phyloP scores from a whole-genome alignment of 1,284 basidiomycete genomes.

The Ganoderma lingzhi region DNA sequence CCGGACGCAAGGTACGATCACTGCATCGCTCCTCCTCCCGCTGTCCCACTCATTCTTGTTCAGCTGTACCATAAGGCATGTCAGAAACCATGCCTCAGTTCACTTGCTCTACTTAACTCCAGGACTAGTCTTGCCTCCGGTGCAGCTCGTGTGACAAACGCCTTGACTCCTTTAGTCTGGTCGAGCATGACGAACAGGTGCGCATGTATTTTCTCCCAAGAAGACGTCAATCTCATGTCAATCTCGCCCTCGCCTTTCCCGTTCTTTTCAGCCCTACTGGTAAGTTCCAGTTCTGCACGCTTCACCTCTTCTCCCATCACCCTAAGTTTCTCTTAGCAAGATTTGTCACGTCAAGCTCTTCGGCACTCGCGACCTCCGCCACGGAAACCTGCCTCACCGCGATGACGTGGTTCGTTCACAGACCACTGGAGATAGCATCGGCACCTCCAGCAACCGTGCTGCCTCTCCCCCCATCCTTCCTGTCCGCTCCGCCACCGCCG shows the following conservation, averaged over 20 bases:
- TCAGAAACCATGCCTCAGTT: not conserved
- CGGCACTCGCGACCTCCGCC: conserved; percentile 75
- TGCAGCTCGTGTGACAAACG: conserved; percentile 77
- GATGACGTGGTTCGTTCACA: conserved; percentile 39
- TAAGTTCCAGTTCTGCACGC: conserved; percentile 40
- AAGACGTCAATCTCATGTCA: not conserved
- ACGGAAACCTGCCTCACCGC: conserved; percentile 72
- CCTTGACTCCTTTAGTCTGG: conserved; percentile 73
- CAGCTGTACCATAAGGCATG: conserved; percentile 81
- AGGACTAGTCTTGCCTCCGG: conserved; percentile 69
- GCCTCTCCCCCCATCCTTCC: conserved; percentile 30
- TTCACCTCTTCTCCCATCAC: not conserved
- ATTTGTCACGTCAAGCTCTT: conserved; percentile 77
- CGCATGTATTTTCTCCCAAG: conserved; percentile 35
- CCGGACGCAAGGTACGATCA: conserved; percentile 74
- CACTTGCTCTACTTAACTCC: conserved; percentile 15
- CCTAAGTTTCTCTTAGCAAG: conserved; percentile 58
- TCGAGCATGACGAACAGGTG: conserved; percentile 81
- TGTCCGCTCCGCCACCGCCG: conserved; percentile 20
- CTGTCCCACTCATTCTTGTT: conserved; percentile 12
- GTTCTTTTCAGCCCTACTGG: conserved; percentile 66
- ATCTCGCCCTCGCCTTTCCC: not conserved
- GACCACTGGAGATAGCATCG: conserved; percentile 36
- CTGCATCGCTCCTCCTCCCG: conserved; percentile 3
- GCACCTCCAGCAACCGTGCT: conserved; percentile 23